A percentile compares a stretch with the other conserved stretches of the same genome.
Conservation (phyloP, 805 yeast genomes). For the Suhomyces sp. region DNA sequence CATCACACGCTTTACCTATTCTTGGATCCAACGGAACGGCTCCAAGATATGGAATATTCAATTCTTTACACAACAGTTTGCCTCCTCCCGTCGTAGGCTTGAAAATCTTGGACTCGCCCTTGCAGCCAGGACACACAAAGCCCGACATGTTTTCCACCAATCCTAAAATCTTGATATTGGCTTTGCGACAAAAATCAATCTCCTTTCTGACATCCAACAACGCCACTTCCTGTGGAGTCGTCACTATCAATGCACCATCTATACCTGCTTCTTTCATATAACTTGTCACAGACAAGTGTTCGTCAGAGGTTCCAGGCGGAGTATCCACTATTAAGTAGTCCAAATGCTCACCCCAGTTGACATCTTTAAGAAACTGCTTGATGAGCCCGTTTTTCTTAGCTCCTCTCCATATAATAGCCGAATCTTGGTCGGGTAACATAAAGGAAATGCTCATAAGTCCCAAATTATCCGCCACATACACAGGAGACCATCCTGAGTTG, state of each 20-base stretch:
- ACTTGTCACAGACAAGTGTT: conserved; percentile 85
- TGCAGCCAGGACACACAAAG: conserved; percentile 93
- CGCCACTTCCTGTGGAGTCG: conserved; percentile 98
- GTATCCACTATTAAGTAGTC: conserved; percentile 92
- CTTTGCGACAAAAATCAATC: conserved; percentile 90
- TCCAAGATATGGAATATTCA: conserved; percentile 78
- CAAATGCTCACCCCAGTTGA: conserved; percentile 81
- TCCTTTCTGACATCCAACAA: conserved; percentile 92
- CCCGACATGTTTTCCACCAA: conserved; percentile 98
- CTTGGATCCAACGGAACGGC: conserved; percentile 95
- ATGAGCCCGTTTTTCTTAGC: conserved; percentile 92
- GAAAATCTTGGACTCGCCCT: conserved; percentile 85
- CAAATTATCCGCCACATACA: conserved; percentile 88
- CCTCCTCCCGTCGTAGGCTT: conserved; percentile 98
- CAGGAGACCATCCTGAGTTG: conserved; percentile 94
- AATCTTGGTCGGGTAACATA: conserved; percentile 89
- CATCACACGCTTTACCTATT: conserved; percentile 84
- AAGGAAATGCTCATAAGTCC: conserved; percentile 95
- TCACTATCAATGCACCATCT: conserved; percentile 92
- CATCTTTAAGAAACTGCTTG: conserved; percentile 90
- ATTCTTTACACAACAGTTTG: conserved; percentile 72
- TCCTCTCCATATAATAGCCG: conserved; percentile 97
- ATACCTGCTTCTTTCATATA: conserved; percentile 87
- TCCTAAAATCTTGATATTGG: conserved; percentile 81
- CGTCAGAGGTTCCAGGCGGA: conserved; percentile 98